These are phyloP conservation scores for Aspergillus sp. DNA, from an alignment of 2,329 filamentous ascomycete genomes.

Conservation along the genomic window DNA sequence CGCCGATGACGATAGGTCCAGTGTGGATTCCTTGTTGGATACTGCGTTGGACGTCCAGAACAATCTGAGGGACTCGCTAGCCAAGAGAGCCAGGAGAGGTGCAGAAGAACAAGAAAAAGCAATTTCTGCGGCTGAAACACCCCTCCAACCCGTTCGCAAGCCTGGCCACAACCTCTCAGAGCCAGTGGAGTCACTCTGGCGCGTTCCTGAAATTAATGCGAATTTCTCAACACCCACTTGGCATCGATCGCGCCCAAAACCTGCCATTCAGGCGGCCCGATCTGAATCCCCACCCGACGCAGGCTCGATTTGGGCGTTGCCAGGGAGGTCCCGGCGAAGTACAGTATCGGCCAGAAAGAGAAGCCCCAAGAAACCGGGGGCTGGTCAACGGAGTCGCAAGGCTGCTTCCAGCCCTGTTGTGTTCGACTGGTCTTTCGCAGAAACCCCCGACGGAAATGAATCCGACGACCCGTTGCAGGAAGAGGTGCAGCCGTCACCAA, in stretches of 20 bases:
- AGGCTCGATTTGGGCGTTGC: slow-evolving; percentile 40
- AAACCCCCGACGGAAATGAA: slow-evolving; percentile 34
- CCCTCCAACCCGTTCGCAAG: slow-evolving; percentile 13
- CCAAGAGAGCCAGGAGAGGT: slow-evolving; percentile 6
- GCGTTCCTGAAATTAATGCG: slow-evolving; percentile 29
- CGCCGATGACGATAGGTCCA: slow-evolving; percentile 21
- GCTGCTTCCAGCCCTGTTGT: slow-evolving; percentile 28
- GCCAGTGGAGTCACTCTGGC: slow-evolving; percentile 29
- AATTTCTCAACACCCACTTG: slow-evolving; percentile 26
- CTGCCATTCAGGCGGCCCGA: slow-evolving; percentile 14
- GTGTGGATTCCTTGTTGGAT: slow-evolving; percentile 25
- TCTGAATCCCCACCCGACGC: slow-evolving; percentile 35
- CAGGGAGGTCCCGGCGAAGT: slow-evolving; percentile 23
- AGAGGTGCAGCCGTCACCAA: slow-evolving; percentile 30
- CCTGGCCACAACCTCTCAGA: slow-evolving; percentile 11
- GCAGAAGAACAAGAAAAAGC: slow-evolving; percentile 18
- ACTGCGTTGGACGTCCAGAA: slow-evolving; percentile 16
- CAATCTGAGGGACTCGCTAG: slow-evolving; percentile 1
- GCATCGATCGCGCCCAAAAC: slow-evolving; percentile 17
- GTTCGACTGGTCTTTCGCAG: slow-evolving; percentile 39
- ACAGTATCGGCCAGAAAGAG: slow-evolving; percentile 21
- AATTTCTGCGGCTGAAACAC: slow-evolving; percentile 12
- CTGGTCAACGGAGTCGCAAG: slow-evolving; percentile 23
- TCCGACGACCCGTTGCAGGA: slow-evolving; percentile 46
- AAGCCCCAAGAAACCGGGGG: slow-evolving; percentile 21